Conservation (phyloP, 73 alveolate genomes). For the Paramecium sonneborni region DNA sequence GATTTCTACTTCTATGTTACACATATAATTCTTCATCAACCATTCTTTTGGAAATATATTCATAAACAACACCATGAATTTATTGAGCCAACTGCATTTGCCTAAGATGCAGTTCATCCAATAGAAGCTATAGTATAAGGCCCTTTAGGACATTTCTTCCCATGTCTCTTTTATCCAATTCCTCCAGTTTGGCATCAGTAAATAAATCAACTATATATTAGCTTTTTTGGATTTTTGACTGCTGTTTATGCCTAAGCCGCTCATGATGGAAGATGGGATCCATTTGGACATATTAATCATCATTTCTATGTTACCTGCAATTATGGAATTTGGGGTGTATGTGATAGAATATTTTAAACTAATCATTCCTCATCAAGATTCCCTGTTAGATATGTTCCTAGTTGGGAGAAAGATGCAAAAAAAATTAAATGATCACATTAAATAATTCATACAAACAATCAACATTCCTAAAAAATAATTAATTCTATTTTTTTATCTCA, state of each 20-base stretch:
- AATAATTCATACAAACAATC: not conserved
- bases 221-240: constrained; percentile 65
- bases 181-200: constrained; percentile 67
- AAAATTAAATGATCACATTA: not conserved
- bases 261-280: constrained; percentile 72
- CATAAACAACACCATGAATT: constrained; percentile 61
- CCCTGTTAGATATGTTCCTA: constrained; percentile 57
- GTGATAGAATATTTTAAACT: constrained; percentile 59
- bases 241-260: constrained; percentile 59
- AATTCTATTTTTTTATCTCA: not conserved
- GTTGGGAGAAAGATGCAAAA: constrained; percentile 55
- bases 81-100: constrained; percentile 69
- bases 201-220: not conserved
- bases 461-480: not conserved
- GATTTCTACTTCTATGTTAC: constrained; percentile 64
- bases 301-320: constrained; percentile 59
- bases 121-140: constrained; percentile 63
- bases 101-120: constrained; percentile 69
- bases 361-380: constrained; percentile 55
- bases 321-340: constrained; percentile 67
- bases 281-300: constrained; percentile 63
- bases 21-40: constrained; percentile 58
- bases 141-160: constrained; percentile 68
- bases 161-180: constrained; percentile 59
- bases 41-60: constrained; percentile 62